phyloP scores from a whole-genome alignment of 805 yeast genomes.

The Pichia occidentalis region DNA sequence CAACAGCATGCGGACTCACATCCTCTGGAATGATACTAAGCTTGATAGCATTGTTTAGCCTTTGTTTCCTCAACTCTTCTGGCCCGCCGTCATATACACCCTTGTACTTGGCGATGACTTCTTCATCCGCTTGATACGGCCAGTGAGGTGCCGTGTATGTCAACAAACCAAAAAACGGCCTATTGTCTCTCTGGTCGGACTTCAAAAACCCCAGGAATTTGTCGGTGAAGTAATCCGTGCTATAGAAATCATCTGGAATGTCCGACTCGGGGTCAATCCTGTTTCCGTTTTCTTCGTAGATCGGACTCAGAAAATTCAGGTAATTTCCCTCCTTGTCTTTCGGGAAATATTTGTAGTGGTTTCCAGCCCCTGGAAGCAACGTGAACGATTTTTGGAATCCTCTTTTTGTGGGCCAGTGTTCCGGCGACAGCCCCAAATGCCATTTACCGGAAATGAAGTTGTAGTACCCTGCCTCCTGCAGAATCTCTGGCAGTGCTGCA shows the following conservation, averaged over 20 bases:
- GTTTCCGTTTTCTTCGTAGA: slow-evolving; percentile 36
- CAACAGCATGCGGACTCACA: slow-evolving; percentile 38
- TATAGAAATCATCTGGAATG: slow-evolving; percentile 43
- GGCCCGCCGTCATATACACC: slow-evolving; percentile 47
- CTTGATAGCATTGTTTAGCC: slow-evolving; percentile 36
- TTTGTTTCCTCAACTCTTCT: slow-evolving; percentile 32
- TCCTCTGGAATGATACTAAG: slow-evolving; percentile 42
- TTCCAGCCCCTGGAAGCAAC: slow-evolving; percentile 51
- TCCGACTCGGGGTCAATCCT: slow-evolving; percentile 29
- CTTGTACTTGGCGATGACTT: slow-evolving; percentile 39
- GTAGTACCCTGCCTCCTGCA: slow-evolving; percentile 42
- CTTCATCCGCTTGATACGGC: slow-evolving; percentile 57
- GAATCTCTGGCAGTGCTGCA: slow-evolving; percentile 47
- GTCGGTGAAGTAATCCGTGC: slow-evolving; percentile 39
- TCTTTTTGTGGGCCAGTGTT: slow-evolving; percentile 42
- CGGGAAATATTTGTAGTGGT: slow-evolving; percentile 43
- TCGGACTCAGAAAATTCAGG: slow-evolving; percentile 33
- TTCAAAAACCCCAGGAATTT: slow-evolving; percentile 30
- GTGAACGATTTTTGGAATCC: slow-evolving; percentile 48
- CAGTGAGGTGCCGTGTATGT: slow-evolving; percentile 64
- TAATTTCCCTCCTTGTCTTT: slow-evolving; percentile 24
- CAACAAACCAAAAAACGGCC: slow-evolving; percentile 48
- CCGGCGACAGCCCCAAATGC: slow-evolving; percentile 47
- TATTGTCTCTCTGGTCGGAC: slow-evolving; percentile 30
- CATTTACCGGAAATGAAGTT: slow-evolving; percentile 54